Conservation (phyloP, 2,329 filamentous ascomycete species). For the Aspergillus eucalypticola region DNA sequence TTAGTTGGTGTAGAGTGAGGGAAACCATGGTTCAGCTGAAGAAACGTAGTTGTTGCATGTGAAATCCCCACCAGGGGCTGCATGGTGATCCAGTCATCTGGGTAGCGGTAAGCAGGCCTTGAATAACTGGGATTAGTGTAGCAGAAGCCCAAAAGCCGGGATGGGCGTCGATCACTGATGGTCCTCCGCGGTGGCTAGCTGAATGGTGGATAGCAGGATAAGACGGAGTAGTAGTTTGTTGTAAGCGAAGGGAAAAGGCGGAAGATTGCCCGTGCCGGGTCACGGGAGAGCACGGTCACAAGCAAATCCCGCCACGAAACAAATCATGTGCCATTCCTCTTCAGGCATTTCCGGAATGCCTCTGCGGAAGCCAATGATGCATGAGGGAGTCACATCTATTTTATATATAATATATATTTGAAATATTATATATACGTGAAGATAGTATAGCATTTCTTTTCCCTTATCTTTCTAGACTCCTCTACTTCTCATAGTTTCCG, state of each 20-base stretch:
- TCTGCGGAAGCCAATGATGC: too few species aligned
- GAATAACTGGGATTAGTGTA: background rate
- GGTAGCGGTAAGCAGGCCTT: background rate
- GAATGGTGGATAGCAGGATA: background rate
- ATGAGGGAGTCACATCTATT: too few species aligned
- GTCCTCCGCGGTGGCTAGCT: too few species aligned
- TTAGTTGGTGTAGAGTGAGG: background rate
- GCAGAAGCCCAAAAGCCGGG: background rate
- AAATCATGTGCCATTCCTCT: too few species aligned
- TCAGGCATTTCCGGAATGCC: too few species aligned
- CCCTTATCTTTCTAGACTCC: background rate
- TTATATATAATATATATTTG: too few species aligned
- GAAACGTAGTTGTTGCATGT: constrained; percentile 6
- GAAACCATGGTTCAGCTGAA: constrained; percentile 6
- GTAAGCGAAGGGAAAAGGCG: background rate
- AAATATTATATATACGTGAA: too few species aligned
- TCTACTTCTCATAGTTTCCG: constrained; percentile 44
- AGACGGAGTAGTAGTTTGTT: background rate
- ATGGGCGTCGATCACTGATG: background rate
- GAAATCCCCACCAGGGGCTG: constrained; percentile 12
- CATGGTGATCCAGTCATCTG: constrained; percentile 8
- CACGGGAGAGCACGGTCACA: too few species aligned
- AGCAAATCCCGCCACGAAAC: too few species aligned
- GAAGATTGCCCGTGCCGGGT: too few species aligned
- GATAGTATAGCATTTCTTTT: too few species aligned